Base-by-base conservation (phyloP, 1,284 basidiomycete genomes). In the Cystobasidium slooffiae region DNA sequence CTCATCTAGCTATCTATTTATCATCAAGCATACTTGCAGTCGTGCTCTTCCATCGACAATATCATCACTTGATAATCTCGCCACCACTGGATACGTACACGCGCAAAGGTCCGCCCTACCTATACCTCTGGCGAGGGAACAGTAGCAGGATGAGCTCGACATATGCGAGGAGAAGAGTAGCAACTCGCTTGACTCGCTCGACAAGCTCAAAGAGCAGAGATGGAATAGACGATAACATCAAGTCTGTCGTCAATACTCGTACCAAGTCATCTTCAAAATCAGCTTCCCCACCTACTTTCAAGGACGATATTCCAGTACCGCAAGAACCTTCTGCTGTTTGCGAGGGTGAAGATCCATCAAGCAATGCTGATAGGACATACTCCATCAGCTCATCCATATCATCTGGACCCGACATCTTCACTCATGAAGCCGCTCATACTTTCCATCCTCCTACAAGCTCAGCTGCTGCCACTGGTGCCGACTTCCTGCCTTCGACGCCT, bases 111-210 rank as follows among this genome's bases (percentile, higher is more conserved):
- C 20, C 14, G 16, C 47, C 20, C 1, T 51, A 51, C 20, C 1
- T 51, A 51, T 51, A 51, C 16, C 47, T 4, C 44, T 44, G 16
- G 37, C 12, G 3, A n/a, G 18, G 16, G n/a, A 6, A 43, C 16
- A n/a, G 59, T 5, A 41, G 10, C 18, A 18, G 10, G 4, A 59
- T 59, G 56, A 63, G 37, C 43, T 22, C 64, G n/a, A 66, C 22
- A 9, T 43, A 52, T 49, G 64, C 64, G 8, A 47, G 64, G 8
- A 51, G 64, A 39, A 52, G 64, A 66, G 64, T 66, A 51, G 64
- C 31, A 31, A 43, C 31, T 9, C 47, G 64, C 6, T 5, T 66
- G 14, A 53, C 64, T 43, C 64, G 64, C 39, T 66, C 64, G 8
- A 12, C 20, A 14, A 49, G 44, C 61, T 47, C 61, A 12, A 63